Evolutionary conservation across 1,284 basidiomycete genomes (phyloP).

Genomic region (Schizophyllum amplum): DNA sequence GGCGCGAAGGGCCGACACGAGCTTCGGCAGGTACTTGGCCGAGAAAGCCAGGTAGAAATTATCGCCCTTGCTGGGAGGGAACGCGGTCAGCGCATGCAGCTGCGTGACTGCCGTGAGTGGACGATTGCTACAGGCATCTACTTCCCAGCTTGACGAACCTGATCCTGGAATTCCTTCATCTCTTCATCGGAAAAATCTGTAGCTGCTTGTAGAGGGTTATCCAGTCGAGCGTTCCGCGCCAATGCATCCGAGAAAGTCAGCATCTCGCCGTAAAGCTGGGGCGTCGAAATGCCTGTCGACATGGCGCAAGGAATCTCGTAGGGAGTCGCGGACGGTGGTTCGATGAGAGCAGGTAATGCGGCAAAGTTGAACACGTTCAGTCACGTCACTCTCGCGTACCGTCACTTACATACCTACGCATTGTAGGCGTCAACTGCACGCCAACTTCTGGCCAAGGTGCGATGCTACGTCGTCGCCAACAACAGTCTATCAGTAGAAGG

Average conservation of each 20-base stretch:
- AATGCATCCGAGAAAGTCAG: background rate
- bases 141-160: background rate
- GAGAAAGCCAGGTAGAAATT: constrained; percentile 15
- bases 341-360: too few relatives aligned
- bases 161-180: background rate
- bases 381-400: background rate
- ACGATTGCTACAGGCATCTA: too few relatives aligned
- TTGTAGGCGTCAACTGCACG: too few relatives aligned
- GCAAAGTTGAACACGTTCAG: background rate
- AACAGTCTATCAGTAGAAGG: too few relatives aligned
- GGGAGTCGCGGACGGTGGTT: too few relatives aligned
- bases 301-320: background rate
- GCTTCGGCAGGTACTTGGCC: constrained; percentile 14
- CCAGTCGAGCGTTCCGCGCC: background rate
- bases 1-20: constrained; percentile 9
- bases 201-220: background rate
- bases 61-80: constrained; percentile 6
- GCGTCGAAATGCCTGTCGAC: background rate
- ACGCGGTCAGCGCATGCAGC: constrained; percentile 5
- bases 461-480: too few relatives aligned
- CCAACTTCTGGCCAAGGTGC: too few relatives aligned
- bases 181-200: background rate
- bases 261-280: background rate
- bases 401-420: too few relatives aligned
- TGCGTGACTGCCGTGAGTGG: background rate